Evolutionary conservation across 441 rosid genomes (phyloP), one percentile per base, ranked within the genome.

Genomic region (Gossypium davidsonii): DNA sequence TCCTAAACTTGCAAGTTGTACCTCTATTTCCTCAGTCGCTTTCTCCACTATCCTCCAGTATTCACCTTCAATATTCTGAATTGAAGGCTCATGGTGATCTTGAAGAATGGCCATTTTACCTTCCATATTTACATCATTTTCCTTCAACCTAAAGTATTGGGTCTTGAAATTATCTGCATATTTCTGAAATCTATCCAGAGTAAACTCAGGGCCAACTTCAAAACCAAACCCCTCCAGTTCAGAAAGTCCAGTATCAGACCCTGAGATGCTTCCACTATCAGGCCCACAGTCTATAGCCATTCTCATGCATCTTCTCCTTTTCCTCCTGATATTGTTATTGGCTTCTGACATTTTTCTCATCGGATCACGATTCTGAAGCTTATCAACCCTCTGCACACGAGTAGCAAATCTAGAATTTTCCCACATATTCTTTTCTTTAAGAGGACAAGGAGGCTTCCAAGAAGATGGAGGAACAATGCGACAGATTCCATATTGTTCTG

Each of bases 11-110:
- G 28, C 57, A 67, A 59, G 68, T 25, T 69, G 34, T 82, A 96
- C 99, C 98, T 93, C 98, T 74, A 96, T 88, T 84, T 91, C 92
- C 83, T 90, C 98, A 34, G 98, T 87, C 42, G 98, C 96, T 82
- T 91, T 88, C 89, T 96, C 98, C 72, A 92, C 97, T 71, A 96
- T 89, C 79, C 98, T 88, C 99, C 99, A 96, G 81, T 92, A 96
- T 84, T 96, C 99, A 71, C 98, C 99, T 83, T 96, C 98, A 72
- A 96, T 79, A 73, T 87, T 78, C 77, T 89, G 90, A 79, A 84
- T 76, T 31, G 96, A 81, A 65, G 94, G 97, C 71, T 90, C 90
- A 77, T 87, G 83, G 23, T 76, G 79, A 62, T 81, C 85, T 44
- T 39, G 74, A 74, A 76, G 72, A n/a, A 48, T 48, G 75, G 77